Percentiles rank a stretch among this genome's conserved stretches.
phyloP scores from a whole-genome alignment of 2,329 filamentous ascomycete species.

The Thielaviopsis musarum region DNA sequence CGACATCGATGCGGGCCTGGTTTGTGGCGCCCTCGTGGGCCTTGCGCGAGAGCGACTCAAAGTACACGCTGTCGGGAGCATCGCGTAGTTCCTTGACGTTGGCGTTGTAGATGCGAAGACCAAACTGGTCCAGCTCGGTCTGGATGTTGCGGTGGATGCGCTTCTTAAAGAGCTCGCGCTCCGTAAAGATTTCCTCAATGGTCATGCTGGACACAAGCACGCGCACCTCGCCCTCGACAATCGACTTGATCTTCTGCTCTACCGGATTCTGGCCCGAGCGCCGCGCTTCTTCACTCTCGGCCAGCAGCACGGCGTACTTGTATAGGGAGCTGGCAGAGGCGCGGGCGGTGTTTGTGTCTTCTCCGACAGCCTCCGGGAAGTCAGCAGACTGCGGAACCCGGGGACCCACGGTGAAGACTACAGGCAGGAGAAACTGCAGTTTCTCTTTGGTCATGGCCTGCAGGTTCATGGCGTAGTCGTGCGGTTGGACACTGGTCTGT shows the following conservation, averaged over 20 bases:
- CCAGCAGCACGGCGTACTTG: slow-evolving; percentile 70
- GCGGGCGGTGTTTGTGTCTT: slow-evolving; percentile 21
- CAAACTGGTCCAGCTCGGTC: slow-evolving; percentile 62
- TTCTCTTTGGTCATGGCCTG: slow-evolving; percentile 87
- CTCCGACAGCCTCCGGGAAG: slow-evolving; percentile 14
- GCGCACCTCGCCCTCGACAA: slow-evolving; percentile 77
- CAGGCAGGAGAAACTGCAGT: slow-evolving; percentile 63
- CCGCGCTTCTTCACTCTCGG: slow-evolving; percentile 42
- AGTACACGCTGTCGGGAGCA: slow-evolving; percentile 66
- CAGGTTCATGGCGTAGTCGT: slow-evolving; percentile 67
- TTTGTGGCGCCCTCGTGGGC: slow-evolving; percentile 74
- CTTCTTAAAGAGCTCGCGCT: slow-evolving; percentile 60
- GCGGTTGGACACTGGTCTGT: slow-evolving; percentile 43
- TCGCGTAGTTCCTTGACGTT: slow-evolving; percentile 82
- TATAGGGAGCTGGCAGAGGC: slow-evolving; percentile 41
- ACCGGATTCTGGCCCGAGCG: slow-evolving; percentile 41
- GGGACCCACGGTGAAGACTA: slow-evolving; percentile 74
- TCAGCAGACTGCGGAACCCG: slow-evolving; percentile 45
- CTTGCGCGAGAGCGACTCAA: slow-evolving; percentile 64
- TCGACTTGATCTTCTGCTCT: slow-evolving; percentile 73
- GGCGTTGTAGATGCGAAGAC: slow-evolving; percentile 52
- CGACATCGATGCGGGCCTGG: slow-evolving; percentile 44
- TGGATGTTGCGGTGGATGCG: slow-evolving; percentile 63
- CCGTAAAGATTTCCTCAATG: slow-evolving; percentile 81
- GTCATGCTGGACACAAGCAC: slow-evolving; percentile 75